phyloP scores from a whole-genome alignment of 2,329 filamentous ascomycete genomes.

The Falciphora oryzae region DNA sequence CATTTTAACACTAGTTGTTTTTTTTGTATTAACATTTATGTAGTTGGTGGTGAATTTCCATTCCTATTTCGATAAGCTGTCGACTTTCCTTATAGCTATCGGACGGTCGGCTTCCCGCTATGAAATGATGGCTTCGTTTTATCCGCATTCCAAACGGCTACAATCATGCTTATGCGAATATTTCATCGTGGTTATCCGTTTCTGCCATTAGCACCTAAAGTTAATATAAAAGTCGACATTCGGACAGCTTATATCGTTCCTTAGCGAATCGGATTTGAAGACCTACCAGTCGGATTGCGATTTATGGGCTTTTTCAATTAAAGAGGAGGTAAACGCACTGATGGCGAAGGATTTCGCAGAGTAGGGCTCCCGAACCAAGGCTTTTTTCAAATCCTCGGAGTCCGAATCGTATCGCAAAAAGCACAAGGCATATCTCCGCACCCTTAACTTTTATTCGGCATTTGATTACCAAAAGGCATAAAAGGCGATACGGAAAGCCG shows the following conservation, averaged over 20 bases:
- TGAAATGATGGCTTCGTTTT: constrained; percentile 31
- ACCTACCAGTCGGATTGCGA: constrained; percentile 28
- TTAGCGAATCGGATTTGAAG: constrained; percentile 28
- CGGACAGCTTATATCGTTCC: constrained; percentile 23
- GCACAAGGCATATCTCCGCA: constrained; percentile 9
- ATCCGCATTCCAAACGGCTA: constrained; percentile 30
- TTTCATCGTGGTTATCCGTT: constrained; percentile 30
- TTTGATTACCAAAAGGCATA: constrained; percentile 34
- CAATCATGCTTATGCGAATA: constrained; percentile 34
- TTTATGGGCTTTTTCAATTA: constrained; percentile 29
- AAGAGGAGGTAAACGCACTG: constrained; percentile 26
- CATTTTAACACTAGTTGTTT: constrained; percentile 5
- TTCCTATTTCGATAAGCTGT: constrained; percentile 33
- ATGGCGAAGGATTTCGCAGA: constrained; percentile 20
- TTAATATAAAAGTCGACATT: constrained; percentile 28
- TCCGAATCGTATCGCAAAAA: constrained; percentile 12
- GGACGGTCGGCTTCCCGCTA: constrained; percentile 35
- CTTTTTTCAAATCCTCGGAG: constrained; percentile 18
- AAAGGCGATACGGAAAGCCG: constrained; percentile 35
- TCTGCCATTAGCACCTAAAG: constrained; percentile 31
- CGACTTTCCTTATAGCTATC: constrained; percentile 32
- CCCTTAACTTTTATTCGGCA: constrained; percentile 34
- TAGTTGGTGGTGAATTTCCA: constrained; percentile 26
- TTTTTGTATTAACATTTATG: too few relatives aligned
- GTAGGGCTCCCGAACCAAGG: constrained; percentile 22